Evolutionary conservation across 2,329 filamentous ascomycete species (phyloP), one percentile per base, ranked within the genome.

Genomic region (Orbilia quercus): DNA sequence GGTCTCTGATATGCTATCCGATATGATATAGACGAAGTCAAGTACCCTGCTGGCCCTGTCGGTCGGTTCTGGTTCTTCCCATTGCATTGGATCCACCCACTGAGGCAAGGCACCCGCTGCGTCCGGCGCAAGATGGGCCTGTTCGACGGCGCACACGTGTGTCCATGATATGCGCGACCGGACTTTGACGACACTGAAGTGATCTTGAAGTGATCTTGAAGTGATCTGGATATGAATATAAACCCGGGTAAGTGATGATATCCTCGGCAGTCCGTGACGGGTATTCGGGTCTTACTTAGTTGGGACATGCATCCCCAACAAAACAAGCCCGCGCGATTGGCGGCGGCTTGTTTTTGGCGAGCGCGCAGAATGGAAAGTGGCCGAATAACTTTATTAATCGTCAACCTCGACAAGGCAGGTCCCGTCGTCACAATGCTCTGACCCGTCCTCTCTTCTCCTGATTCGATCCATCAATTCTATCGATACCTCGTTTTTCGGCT

Each of bases 271-370:
- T 5, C 16, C 42, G 18, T 48, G 28, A 38, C 42, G 7, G 40
- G 16, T 16, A 22, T 20, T 20, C 42, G n/a, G 16, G n/a, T 44
- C 11, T n/a, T n/a, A n/a, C 38, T 18, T 16, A 50, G 57, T 62
- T 51, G 44, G 44, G 57, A 34, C 38, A 42, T 11, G 31, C 25
- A 47, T 64, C 36, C 28, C 60, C 50, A 65, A 65, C 60, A 55
- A 57, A 55, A 9, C 12, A 58, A n/a, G 12, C 16, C 34, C 20
- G 42, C 34, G 34, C 50, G 34, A 66, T 53, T 67, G 53, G 53
- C 53, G 53, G 63, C 63, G 54, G 63, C 50, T 67, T 58, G 9
- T 51, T 67, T 67, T 67, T 53, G 53, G 20, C 12, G 62, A 48
- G 51, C 62, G 51, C 51, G 22, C 44, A 48, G 14, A 50, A 34